phyloP scores from a whole-genome alignment of 2,329 filamentous ascomycete species.

The Stachybotrys chartarum region DNA sequence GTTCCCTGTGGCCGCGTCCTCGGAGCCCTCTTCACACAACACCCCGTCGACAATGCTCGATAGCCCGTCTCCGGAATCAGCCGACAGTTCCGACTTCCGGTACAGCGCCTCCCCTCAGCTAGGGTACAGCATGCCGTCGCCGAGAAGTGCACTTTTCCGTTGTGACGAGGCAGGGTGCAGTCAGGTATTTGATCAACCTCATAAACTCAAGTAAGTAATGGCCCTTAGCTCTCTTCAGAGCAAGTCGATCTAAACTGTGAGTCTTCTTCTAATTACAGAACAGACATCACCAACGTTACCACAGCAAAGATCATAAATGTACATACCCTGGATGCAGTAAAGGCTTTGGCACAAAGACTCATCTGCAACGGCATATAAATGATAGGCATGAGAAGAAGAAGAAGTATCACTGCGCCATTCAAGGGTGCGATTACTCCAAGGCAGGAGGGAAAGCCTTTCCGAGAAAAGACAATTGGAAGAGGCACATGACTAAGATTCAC shows the following conservation, averaged over 20 bases:
- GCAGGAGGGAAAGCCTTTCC: slow-evolving; percentile 51
- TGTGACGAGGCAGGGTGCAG: slow-evolving; percentile 30
- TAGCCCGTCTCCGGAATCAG: slow-evolving; percentile 32
- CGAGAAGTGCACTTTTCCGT: slow-evolving; percentile 19
- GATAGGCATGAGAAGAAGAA: slow-evolving; percentile 54
- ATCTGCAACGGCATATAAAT: slow-evolving; percentile 55
- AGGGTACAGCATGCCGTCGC: slow-evolving; percentile 15
- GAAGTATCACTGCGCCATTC: slow-evolving; percentile 50
- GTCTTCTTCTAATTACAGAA: background rate
- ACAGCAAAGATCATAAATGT: slow-evolving; percentile 53
- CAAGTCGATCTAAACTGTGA: background rate
- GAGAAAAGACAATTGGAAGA: slow-evolving; percentile 55
- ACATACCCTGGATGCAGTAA: slow-evolving; percentile 45
- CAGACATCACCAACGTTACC: slow-evolving; percentile 54
- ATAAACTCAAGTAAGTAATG: slow-evolving; percentile 48
- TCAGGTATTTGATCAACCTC: slow-evolving; percentile 46
- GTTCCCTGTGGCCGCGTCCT: slow-evolving; percentile 28
- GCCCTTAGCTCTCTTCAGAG: background rate
- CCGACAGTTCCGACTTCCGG: slow-evolving; percentile 26
- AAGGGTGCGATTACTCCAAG: slow-evolving; percentile 48
- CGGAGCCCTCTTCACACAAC: slow-evolving; percentile 32
- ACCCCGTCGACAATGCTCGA: slow-evolving; percentile 40
- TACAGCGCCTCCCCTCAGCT: slow-evolving; percentile 28
- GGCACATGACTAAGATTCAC: slow-evolving; percentile 57
- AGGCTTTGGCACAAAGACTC: slow-evolving; percentile 54